Base-by-base conservation (phyloP, 192 early-diverging fungal genomes). In the Lobosporangium transversale region DNA sequence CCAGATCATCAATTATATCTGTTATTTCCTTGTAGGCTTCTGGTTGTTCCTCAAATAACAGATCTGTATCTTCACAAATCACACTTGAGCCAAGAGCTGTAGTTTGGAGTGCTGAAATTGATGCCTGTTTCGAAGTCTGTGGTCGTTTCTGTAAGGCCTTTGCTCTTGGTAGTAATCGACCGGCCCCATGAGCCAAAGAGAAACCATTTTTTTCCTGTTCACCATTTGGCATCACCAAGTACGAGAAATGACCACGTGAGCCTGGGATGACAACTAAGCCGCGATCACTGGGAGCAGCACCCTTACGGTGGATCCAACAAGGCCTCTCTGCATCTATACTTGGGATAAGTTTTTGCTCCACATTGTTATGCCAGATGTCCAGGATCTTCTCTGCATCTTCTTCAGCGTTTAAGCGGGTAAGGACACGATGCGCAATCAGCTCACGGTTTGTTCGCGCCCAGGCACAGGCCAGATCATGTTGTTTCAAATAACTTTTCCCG, bases 11-110 rank as follows among this genome's bases (percentile, higher is more conserved):
- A 31, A 89, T 74, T 11, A 89, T 81, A 44, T 73, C 75, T 8
- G 78, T 76, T 29, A 89, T 86, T 27, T 89, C 79, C 54, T 89
- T 89, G 79, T 89, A 89, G 37, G 85, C 85, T 21, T 79, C 81
- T 2, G 88, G 87, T 18, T 85, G 81, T 33, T 89, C 88, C 49
- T 89, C 88, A 53, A 65, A 87, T 35, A 89, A 50, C 23, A 89
- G 48, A 45, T 80, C 61, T 4, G 73, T 58, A 33, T 88, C 87
- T 5, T 88, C 85, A 68, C 87, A 88, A 31, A 88, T 80, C 32
- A 88, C 87, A 20, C 63, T 78, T 15, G 80, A 78, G n/a, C 86
- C 86, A 24, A 87, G 51, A 20, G 32, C 35, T 2, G 84, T 87
- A 0, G 61, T 80, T 45, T 62, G 66, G 14, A 86, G 67, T 5